Evolutionary conservation across 2,329 filamentous ascomycete species (phyloP), one percentile per base, ranked within the genome.

Genomic region (Fusarium sp.): DNA sequence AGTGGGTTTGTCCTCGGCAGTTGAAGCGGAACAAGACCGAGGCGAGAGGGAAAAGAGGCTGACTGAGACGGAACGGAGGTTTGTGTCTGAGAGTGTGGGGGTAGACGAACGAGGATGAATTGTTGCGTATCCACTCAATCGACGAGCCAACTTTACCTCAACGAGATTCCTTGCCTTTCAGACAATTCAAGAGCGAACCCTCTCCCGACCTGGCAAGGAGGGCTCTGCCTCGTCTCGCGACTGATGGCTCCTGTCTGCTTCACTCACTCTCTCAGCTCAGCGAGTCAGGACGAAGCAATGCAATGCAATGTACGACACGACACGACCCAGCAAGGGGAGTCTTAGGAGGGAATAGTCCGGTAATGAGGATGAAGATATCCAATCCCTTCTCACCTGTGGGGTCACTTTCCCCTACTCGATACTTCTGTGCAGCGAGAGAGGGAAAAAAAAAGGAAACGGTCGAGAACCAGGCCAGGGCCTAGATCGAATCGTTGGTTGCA

Each of bases 1-100:
- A 59, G 56, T 72, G 63, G 70, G 66, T 48, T 72, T 68, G 53
- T 64, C 28, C 48, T 51, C 57, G 70, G 70, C 45, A 70, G 51
- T 61, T 56, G 62, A 28, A 56, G 28, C 55, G 55, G 41, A 50
- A 58, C 28, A 26, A 58, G 41, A 22, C 54, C 30, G 54, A 41
- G 50, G 20, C 50, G 50, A 63, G 68, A 65, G 50, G 48, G 48
- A 39, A 48, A 57, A 54, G 38, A 51, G 53, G 58, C 44, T 56
- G 56, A 67, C 45, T 62, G 47, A 51, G 54, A 41, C 64, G 56
- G 53, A 47, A 58, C 18, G 41, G 50, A 53, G 51, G 47, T 57
- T 53, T 30, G 53, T 54, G 55, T 45, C 39, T 65, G 45, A 64
- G 66, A 50, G 67, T 65, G 66, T 70, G 68, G 66, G 66, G 68